A percentile compares a stretch with the other conserved stretches of the same genome.
These are phyloP conservation scores for Tripidium arundinaceum DNA, from an alignment of 202 grass and related monocot genomes.

Conservation along the genomic window DNA sequence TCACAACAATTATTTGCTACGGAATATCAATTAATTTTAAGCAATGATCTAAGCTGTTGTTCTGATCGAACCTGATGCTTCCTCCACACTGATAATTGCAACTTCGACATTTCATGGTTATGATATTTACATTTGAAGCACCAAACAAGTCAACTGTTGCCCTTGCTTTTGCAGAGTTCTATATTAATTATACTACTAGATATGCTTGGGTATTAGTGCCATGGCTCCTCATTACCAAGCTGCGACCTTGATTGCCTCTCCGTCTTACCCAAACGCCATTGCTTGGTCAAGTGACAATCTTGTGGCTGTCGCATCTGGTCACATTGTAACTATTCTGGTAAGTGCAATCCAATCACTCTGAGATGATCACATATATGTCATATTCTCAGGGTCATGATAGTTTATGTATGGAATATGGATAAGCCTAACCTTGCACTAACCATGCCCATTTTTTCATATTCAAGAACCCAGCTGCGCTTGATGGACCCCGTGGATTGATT, in stretches of 20 bases:
- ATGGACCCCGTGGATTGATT: slow-evolving; percentile 57
- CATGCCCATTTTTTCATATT: not conserved
- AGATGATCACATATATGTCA: not conserved
- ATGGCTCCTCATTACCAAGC: slow-evolving; percentile 61
- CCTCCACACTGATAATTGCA: not conserved
- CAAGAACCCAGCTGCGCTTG: slow-evolving; percentile 60
- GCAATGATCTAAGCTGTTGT: not conserved
- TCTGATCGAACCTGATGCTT: not conserved
- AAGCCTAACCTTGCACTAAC: not conserved
- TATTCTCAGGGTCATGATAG: not conserved
- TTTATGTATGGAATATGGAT: not conserved
- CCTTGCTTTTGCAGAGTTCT: slow-evolving; percentile 1
- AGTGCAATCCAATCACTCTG: not conserved
- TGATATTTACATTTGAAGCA: not conserved
- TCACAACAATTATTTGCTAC: not conserved
- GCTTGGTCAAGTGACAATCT: slow-evolving; percentile 79
- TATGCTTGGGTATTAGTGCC: not conserved
- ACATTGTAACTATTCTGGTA: slow-evolving; percentile 76
- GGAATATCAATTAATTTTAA: not conserved
- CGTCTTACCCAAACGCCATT: slow-evolving; percentile 74
- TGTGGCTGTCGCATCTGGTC: slow-evolving; percentile 73
- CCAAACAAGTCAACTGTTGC: not conserved
- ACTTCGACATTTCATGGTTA: not conserved
- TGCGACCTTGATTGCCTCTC: slow-evolving; percentile 54
- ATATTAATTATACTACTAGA: not conserved